phyloP scores from a whole-genome alignment of 257 asterid genomes.

The Coffea eugenioides region DNA sequence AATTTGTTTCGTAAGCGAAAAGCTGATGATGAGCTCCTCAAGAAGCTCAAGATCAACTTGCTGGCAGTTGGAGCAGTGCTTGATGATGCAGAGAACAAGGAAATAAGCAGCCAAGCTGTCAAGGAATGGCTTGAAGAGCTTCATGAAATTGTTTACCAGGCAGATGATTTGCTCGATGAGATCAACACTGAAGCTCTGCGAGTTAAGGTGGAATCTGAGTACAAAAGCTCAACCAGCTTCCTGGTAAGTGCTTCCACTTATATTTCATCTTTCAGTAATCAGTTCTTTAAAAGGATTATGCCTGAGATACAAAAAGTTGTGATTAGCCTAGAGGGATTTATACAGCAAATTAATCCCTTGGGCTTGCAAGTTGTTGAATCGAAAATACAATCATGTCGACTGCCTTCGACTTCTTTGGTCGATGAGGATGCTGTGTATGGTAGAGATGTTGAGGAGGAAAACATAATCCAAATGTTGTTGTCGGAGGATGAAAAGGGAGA shows the following conservation, averaged over 20 bases:
- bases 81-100: constrained; percentile 24
- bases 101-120: background rate
- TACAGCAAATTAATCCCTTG: background rate
- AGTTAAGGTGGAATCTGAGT: constrained; percentile 4
- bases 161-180: constrained; percentile 21
- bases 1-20: background rate
- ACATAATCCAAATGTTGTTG: constrained; percentile 7
- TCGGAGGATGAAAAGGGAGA: background rate
- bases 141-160: background rate
- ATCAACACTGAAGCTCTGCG: constrained; percentile 19
- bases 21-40: background rate
- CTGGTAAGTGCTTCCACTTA: background rate
- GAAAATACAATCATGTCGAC: background rate
- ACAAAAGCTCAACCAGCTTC: background rate
- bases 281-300: background rate
- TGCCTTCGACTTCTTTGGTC: constrained; percentile 22
- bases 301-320: constrained; percentile 8
- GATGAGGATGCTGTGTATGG: constrained; percentile 8
- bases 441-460: constrained; percentile 6
- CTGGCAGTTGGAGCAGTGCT: constrained; percentile 14
- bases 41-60: background rate
- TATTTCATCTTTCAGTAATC: background rate
- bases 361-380: background rate
- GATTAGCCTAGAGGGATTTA: constrained; percentile 7
- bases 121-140: constrained; percentile 19